These are phyloP conservation scores for Asterionellopsis glacialis DNA, from an alignment of 108 stramenopile genomes.

Conservation along the genomic window DNA sequence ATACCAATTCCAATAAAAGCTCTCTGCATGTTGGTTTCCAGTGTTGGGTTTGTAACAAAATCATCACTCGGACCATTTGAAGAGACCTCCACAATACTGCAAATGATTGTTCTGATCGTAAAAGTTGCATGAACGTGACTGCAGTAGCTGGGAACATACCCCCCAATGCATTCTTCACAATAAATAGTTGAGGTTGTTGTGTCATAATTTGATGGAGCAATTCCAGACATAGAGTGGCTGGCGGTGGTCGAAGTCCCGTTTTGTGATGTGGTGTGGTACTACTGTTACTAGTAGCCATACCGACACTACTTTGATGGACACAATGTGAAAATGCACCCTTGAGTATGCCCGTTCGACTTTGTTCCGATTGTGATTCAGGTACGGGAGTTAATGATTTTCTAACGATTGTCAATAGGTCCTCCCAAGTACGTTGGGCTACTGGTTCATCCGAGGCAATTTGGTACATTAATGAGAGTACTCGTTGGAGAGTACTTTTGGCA, in stretches of 20 bases:
- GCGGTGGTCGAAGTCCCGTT: background rate
- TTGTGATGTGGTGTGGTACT: background rate
- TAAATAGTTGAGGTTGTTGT: too few species aligned
- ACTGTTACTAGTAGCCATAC: too few species aligned
- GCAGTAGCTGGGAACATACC: background rate
- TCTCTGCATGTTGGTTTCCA: constrained; percentile 20
- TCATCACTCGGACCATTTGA: background rate
- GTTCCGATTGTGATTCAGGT: too few species aligned
- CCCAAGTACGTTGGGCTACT: too few species aligned
- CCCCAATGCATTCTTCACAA: too few species aligned
- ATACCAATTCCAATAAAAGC: constrained; percentile 21
- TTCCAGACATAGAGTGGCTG: background rate
- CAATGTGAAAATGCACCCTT: constrained; percentile 41
- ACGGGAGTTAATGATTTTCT: background rate
- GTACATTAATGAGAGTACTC: constrained; percentile 14
- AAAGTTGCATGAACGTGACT: background rate
- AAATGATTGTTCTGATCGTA: background rate
- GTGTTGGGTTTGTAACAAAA: too few species aligned
- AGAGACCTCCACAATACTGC: background rate
- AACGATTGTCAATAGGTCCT: too few species aligned
- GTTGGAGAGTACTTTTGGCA: constrained; percentile 36
- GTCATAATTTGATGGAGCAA: background rate
- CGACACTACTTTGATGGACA: too few species aligned
- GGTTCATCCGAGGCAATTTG: constrained; percentile 6
- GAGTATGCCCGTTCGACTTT: background rate